Evolutionary conservation across 768 basidiomycete genomes (phyloP).

Genomic region (Chlorophyllum brunneum): DNA sequence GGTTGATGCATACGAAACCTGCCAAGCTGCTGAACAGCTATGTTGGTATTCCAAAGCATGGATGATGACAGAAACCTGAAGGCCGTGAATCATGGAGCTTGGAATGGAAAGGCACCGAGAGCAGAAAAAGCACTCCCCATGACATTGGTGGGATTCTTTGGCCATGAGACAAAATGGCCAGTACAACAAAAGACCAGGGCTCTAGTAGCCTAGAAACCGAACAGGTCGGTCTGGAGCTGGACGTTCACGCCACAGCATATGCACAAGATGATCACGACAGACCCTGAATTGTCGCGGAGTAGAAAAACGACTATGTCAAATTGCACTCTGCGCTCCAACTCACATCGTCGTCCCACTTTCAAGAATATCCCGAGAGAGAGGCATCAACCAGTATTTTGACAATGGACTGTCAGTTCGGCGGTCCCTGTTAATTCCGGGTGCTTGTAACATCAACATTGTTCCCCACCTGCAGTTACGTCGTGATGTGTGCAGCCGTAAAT

Average conservation of each 20-base stretch:
- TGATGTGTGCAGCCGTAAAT: conserved; percentile 5
- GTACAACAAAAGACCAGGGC: too few species aligned
- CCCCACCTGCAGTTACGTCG: conserved; percentile 1
- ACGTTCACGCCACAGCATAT: too few species aligned
- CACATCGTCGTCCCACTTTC: too few species aligned
- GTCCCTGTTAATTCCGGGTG: conserved; percentile 10
- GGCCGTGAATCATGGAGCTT: conserved; percentile 7
- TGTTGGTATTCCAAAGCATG: neutral
- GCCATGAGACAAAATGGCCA: too few species aligned
- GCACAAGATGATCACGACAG: too few species aligned
- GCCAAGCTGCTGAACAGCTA: neutral
- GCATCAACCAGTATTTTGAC: neutral
- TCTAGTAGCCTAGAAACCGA: too few species aligned
- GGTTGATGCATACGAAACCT: neutral
- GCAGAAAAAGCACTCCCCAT: neutral
- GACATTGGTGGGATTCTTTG: neutral
- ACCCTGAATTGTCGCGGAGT: too few species aligned
- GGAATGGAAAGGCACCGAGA: neutral
- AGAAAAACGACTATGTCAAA: too few species aligned
- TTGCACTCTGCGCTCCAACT: too few species aligned
- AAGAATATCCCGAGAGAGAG: neutral
- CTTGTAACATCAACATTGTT: neutral
- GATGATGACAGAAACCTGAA: neutral
- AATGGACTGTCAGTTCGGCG: conserved; percentile 8
- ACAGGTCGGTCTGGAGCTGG: too few species aligned